phyloP scores from a whole-genome alignment of 768 basidiomycete genomes.

The Chalciporus chontae region DNA sequence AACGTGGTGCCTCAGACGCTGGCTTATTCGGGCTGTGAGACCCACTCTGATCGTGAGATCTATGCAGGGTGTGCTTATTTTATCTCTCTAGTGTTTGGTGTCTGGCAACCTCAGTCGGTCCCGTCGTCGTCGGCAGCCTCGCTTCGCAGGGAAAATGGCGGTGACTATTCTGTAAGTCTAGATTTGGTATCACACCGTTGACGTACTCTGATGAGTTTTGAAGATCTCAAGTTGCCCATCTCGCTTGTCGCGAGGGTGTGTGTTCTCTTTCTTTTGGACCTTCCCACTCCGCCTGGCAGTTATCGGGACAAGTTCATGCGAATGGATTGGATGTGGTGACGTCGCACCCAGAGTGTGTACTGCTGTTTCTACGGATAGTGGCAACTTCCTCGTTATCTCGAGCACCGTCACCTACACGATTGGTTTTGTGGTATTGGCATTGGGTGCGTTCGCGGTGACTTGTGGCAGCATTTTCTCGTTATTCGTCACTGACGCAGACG shows the following conservation, averaged over 20 bases:
- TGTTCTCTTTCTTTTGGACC: slow-evolving; percentile 30
- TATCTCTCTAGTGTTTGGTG: slow-evolving; percentile 27
- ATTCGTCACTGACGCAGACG: background rate
- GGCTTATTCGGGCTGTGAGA: slow-evolving; percentile 24
- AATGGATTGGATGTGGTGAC: slow-evolving; percentile 42
- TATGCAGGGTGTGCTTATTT: background rate
- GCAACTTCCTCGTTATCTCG: slow-evolving; percentile 39
- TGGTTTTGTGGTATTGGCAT: slow-evolving; percentile 29
- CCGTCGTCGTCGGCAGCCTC: slow-evolving; percentile 35
- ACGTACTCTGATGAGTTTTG: slow-evolving; percentile 33
- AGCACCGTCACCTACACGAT: slow-evolving; percentile 36
- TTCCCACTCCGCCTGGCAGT: slow-evolving; percentile 33
- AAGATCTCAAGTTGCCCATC: slow-evolving; percentile 42
- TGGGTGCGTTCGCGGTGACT: background rate
- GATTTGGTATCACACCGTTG: slow-evolving; percentile 29
- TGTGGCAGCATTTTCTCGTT: background rate
- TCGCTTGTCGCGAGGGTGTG: slow-evolving; percentile 27
- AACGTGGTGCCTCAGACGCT: slow-evolving; percentile 37
- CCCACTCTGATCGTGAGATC: background rate
- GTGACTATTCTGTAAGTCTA: slow-evolving; percentile 38
- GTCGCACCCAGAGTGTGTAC: background rate
- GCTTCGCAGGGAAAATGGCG: slow-evolving; percentile 34
- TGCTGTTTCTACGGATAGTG: slow-evolving; percentile 24
- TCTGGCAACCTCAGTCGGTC: slow-evolving; percentile 31
- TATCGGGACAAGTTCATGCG: slow-evolving; percentile 34